Base-by-base conservation (phyloP, 1,139 yeast genomes). In the Candida sp. region DNA sequence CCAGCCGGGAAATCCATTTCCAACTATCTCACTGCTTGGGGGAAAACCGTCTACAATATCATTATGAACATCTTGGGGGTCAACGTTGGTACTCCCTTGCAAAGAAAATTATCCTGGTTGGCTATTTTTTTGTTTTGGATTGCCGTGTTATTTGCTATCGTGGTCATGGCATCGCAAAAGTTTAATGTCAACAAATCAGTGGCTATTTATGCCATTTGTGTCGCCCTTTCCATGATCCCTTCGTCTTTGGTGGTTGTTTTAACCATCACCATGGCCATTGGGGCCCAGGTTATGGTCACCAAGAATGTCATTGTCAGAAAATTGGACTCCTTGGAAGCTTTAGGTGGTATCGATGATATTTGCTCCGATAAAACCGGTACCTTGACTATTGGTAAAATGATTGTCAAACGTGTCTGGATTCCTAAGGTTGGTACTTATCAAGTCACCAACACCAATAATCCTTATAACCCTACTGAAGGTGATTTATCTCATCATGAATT, bases 281-380 rank as follows among this genome's bases (percentile, higher is more conserved):
- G 95, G 22, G 87, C 95, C 33, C 84, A 83, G 53, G 85, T 81
- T 12, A 87, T 87, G 95, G 85, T 82, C 35, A 63, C 67, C 40
- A 77, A 84, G 55, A 71, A 84, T 56, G 95, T 87, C 33, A 82
- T 87, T 63, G 90, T 87, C 19, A 74, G 95, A 56, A 86, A 84
- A 54, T 72, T 87, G 47, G 93, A 86, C 57, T 84, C 95, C 2
- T 71, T 86, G 39, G 95, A 86, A 59, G 90, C 90, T 22, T 70
- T 86, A 38, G 95, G 95, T 22, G 86, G 91, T 25, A 84, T 86
- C 45, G 82, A 84, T 58, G 91, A 85, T 56, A 84, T 86, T 55
- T 86, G 95, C 63, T 85, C 91, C 2, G 95, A 86, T 66, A 86
- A 86, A 59, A 86, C 95, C 6, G 95, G 93, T 49, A 86, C 95